Evolutionary conservation across 345 rosid genomes (phyloP), one percentile per base, ranked within the genome.

Genomic region (Cardamine resedifolia): DNA sequence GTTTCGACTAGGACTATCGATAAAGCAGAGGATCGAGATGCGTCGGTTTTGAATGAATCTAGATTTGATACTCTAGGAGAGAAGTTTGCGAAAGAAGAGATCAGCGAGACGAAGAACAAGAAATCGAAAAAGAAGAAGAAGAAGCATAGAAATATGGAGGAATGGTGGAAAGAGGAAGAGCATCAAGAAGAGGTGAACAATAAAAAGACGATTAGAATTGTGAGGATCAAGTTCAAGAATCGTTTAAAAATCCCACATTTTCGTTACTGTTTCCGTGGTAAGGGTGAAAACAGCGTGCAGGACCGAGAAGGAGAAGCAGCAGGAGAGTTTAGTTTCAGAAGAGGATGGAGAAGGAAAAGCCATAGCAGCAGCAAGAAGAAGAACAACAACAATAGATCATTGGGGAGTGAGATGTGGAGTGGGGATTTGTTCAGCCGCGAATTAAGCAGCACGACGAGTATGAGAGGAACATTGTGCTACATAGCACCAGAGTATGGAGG

Each of bases 101-200:
- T 19, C 41, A 44, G 16, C 44, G 70, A 69, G 30, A 70, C 15
- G 8, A 69, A 12, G 8, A 36, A 28, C 5, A 84, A 78, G 63
- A 73, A 75, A 44, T 39, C 76, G 9, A 78, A 53, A 73, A 89
- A 75, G 64, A 43, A 79, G 14, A 83, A 82, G 74, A 88, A 77
- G 84, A 88, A 67, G 61, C 81, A 88, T 28, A 83, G 83, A 84
- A 90, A 91, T 78, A 95, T 91, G 96, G 84, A 90, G 61, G 99
- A 90, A 56, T 92, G 99, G 99, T 95, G 99, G 99, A 95, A 90
- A 78, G 98, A 90, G 63, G 99, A 95, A 67, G 99, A 95, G 34
- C 90, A 87, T 75, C 78, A 88, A 33, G 89, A 79, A n/a, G 93
- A 89, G 77, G 75, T 79, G 10, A 85, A 78, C 72, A 52, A 60